Evolutionary conservation across 164 flowering plant genomes (phyloP), one percentile per base, ranked within the genome.

Genomic region (Akebia trifoliata): DNA sequence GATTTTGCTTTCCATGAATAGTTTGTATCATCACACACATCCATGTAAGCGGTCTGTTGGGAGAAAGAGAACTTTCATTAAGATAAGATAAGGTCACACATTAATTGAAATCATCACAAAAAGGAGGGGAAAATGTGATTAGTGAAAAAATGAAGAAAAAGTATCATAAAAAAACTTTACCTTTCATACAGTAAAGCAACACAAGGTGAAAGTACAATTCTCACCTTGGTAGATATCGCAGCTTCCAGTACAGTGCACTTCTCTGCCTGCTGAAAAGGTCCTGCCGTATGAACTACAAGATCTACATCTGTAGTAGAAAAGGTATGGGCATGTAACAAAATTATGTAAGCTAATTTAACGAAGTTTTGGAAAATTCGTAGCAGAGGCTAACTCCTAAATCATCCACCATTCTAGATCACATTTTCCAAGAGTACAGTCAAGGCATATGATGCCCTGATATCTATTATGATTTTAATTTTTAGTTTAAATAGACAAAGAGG

Each of bases 1-100:
- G 93, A 81, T 75, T 89, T 92, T 57, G 96, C 98, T 39, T 79
- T 82, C 50, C 12, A 32, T 21, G 95, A 70, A 68, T 85, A 89
- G 77, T 58, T 79, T 57, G 89, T 84, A 64, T 93, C 98, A 73
- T 93, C 98, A 74, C 95, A 93, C 34, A 93, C 88, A 81, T 93
- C 98, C 64, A 89, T 8, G 70, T 93, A 93, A 60, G 98, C 94
- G 1, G 92, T 87, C 98, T 93, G 88, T 61, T 28, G 5, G 48
- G 30, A 54, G 46, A 59, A 38, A 63, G 26, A 50, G 12, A 35
- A 54, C 30, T 39, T 12, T 12, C 22, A 56, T 56, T 44, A n/a
- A 48, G 24, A 64, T 22, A 63, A 4, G 15, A 14, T 46, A n/a
- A 59, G 34, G 26, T 22, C 31, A 50, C 24, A 39, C 2, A 43